These are phyloP conservation scores for Podospora comata DNA, from an alignment of 495 filamentous ascomycete genomes.

Conservation along the genomic window DNA sequence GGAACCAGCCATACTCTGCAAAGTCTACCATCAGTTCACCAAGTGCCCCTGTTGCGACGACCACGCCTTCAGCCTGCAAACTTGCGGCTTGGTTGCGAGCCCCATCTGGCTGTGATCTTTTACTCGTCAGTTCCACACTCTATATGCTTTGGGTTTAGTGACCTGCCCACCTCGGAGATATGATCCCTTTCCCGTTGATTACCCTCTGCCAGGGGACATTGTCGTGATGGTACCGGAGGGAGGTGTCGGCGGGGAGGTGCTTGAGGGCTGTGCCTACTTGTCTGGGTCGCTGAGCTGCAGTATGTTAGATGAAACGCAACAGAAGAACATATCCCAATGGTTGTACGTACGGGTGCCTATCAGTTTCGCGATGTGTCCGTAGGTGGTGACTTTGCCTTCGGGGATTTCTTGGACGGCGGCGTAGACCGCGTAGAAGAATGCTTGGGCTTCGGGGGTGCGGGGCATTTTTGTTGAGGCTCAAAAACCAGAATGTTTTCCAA, in stretches of 20 bases:
- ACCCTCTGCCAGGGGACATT: slow-evolving; percentile 96
- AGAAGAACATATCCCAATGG: background rate
- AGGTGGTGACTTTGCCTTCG: slow-evolving; percentile 75
- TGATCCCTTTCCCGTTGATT: slow-evolving; percentile 78
- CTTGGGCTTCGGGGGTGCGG: slow-evolving; percentile 76
- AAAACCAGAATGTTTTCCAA: too few species aligned
- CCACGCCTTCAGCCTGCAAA: slow-evolving; percentile 66
- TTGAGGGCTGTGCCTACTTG: slow-evolving; percentile 90
- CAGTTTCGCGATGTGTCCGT: slow-evolving; percentile 81
- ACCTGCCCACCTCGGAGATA: slow-evolving; percentile 68
- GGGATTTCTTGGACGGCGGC: slow-evolving; percentile 81
- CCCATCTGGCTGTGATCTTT: slow-evolving; percentile 62
- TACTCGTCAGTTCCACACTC: background rate
- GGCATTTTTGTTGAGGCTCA: slow-evolving; percentile 49
- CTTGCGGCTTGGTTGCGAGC: slow-evolving; percentile 65
- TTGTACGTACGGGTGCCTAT: slow-evolving; percentile 71
- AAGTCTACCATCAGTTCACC: slow-evolving; percentile 71
- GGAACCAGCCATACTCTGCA: slow-evolving; percentile 73
- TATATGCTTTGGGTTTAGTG: background rate
- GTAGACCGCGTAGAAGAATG: slow-evolving; percentile 84
- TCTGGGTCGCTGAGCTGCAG: slow-evolving; percentile 61
- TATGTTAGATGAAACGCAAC: background rate
- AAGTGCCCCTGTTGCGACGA: slow-evolving; percentile 59
- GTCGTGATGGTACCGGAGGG: slow-evolving; percentile 56
- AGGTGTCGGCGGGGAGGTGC: slow-evolving; percentile 57